Evolutionary conservation across 2,329 filamentous ascomycete genomes (phyloP), one percentile per base, ranked within the genome.

Genomic region (Macroventuria anomochaeta): DNA sequence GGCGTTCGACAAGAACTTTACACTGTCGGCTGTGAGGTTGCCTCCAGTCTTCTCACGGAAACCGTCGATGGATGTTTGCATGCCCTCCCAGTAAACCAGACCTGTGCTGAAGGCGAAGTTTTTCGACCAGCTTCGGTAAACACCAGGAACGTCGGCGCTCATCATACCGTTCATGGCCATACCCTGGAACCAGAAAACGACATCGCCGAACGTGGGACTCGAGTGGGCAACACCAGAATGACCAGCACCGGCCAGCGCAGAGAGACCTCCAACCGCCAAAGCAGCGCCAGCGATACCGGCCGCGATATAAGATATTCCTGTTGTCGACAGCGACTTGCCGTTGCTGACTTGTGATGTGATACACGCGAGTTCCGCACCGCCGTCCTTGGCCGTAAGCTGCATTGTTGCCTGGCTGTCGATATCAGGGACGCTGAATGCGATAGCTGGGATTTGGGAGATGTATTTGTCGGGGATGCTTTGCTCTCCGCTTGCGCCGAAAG

Each of bases 121-220:
- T 78, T 90, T 90, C 58, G 89, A 80, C 76, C 96, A 99, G 73
- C 87, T 93, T 63, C 88, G 86, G 78, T 97, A 97, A 31, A 97
- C 86, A 29, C 85, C 81, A 3, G 95, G 95, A 63, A 96, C 92
- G 65, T 88, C 85, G 65, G 96, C 93, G 55, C 90, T 96, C 73
- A 96, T 82, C 95, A 97, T 97, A 61, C 95, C 93, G 75, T 95
- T 97, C 80, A 95, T 89, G 23, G 95, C 92, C 81, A 97, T 89
- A 42, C 89, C 88, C 76, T 97, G 93, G 75, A 97, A 96, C 85
- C 90, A 96, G 57, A 88, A 87, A 62, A 96, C 83, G 40, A 96
- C 87, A 69, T 97, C 91, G 37, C 82, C 83, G 72, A 97, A 97
- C 46, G 88, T 90, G 21, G 95, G 95, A 64, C 91, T 95, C 33